Percentiles rank a stretch among this genome's conserved stretches.
phyloP scores from a whole-genome alignment of 2,329 filamentous ascomycete species.

The Chaetomium sp. region DNA sequence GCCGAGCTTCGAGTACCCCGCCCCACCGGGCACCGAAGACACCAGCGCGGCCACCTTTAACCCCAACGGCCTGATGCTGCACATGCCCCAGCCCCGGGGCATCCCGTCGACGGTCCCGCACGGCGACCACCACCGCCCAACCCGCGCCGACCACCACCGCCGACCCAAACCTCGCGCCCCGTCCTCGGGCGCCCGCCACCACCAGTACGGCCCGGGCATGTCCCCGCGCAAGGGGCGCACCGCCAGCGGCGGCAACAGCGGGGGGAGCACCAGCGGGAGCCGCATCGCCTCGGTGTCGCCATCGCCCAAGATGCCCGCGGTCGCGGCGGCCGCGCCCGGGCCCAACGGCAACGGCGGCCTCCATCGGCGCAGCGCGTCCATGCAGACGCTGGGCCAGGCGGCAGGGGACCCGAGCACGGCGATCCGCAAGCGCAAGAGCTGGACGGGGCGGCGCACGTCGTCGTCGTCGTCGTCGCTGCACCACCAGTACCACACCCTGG shows the following conservation, averaged over 20 bases:
- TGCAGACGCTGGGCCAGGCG: constrained; percentile 34
- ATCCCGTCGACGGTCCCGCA: constrained; percentile 44
- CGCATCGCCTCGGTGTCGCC: constrained; percentile 17
- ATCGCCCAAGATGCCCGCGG: background rate
- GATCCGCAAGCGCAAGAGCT: constrained; percentile 45
- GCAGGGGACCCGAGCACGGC: background rate
- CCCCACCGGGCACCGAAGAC: constrained; percentile 20
- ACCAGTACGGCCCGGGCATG: constrained; percentile 42
- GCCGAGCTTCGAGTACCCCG: constrained; percentile 23
- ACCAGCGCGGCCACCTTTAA: constrained; percentile 16
- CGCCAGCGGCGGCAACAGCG: constrained; percentile 33
- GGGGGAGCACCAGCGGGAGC: constrained; percentile 29
- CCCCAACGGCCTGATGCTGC: constrained; percentile 52
- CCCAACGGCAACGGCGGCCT: constrained; percentile 17
- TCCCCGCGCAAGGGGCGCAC: constrained; percentile 46
- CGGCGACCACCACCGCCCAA: constrained; percentile 17
- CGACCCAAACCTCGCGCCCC: constrained; percentile 52
- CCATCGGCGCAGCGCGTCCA: constrained; percentile 35
- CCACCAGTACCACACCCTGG: constrained; percentile 16
- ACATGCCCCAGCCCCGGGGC: constrained; percentile 53
- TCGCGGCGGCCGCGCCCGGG: background rate
- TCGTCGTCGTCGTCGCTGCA: constrained; percentile 15
- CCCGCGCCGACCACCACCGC: constrained; percentile 20
- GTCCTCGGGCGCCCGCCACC: constrained; percentile 56
- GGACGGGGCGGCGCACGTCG: constrained; percentile 34